Evolutionary conservation across 2,329 filamentous ascomycete genomes (phyloP), one percentile per base, ranked within the genome.

Genomic region (Trichothecium roseum): DNA sequence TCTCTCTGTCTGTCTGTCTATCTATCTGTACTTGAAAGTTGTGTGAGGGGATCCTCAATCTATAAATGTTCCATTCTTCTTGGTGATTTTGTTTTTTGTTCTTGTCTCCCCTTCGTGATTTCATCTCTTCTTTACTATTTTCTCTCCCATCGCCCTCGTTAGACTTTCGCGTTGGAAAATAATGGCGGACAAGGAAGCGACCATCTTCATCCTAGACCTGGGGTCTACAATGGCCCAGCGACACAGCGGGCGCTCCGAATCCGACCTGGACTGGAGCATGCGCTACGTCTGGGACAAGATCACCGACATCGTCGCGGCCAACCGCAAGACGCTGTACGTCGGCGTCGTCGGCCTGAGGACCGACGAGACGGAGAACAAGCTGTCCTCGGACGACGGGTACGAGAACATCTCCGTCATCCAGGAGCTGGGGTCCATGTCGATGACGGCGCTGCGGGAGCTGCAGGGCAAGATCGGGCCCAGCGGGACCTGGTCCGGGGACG

Each of bases 101-200:
- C 12, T 6, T 8, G 18, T 9, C 8, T 9, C 16, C 30, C 30
- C 8, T 3, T n/a, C 13, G 20, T 32, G 30, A 18, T 9, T 18
- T 32, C 30, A 32, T 32, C 16, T 14, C 4, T 8, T 35, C 15
- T 10, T 20, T 37, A 28, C 22, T 34, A 14, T 22, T 17, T 29
- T 37, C 17, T 33, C n/a, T 17, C 15, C 15, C 30, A 22, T 33
- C 18, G 18, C 5, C 26, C n/a, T 3, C 31, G 17, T n/a, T n/a
- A n/a, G n/a, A n/a, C n/a, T n/a, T n/a, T n/a, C n/a, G n/a, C n/a
- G n/a, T n/a, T n/a, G n/a, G n/a, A n/a, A n/a, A n/a, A n/a, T n/a
- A 46, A 96, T 96, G 89, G 82, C 87, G 9, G 79, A 84, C 42
- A 98, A 98, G 57, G 86, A 96, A 64, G 86, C 87, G 8, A 91